Base-by-base conservation (phyloP, 768 basidiomycete genomes). In the Cystofilobasidium macerans region DNA sequence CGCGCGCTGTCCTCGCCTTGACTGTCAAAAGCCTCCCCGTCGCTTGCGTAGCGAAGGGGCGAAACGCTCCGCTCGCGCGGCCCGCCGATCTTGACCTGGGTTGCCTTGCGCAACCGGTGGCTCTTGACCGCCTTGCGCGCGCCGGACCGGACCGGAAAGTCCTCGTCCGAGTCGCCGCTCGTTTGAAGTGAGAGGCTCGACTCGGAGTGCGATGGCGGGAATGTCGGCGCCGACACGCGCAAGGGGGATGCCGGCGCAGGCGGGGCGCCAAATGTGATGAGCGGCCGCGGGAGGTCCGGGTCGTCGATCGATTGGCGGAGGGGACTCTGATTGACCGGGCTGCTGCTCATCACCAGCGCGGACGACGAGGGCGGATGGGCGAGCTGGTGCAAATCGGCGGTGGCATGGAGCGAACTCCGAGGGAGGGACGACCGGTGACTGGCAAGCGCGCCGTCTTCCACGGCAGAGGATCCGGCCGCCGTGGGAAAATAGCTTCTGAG, bases 51-150 rank as follows among this genome's bases (percentile, higher is more conserved):
- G 14, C 51, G 51, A 26, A 54, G 30, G 28, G 51, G 51, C 51
- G 51, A 54, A 30, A 26, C 28, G 28, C 51, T 54, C 4, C 51
- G 51, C 12, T 54, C 51, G 14, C 51, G 26, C n/a, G n/a, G n/a
- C n/a, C n/a, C n/a, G 26, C 28, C 30, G 30, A 54, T 32, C 51
- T 32, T 54, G 51, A 54, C 30, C 13, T 38, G 36, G 48, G 51
- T 2, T 20, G 51, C 28, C 51, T 54, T 54, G 51, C n/a, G 51
- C 26, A 54, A 14, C 51, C 20, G 28, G 18, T 30, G 28, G 28
- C 9, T 16, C 51, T 54, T 54, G 51, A 54, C 51, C 7, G 51
- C 51, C 51, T 54, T 54, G 30, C 51, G 51, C 28, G 51, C 51
- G 30, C 51, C 51, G 30, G 51, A 32, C 28, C 51, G 51, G 3